These are phyloP conservation scores for Suillus clintonianus DNA, from an alignment of 768 basidiomycete species.

Conservation along the genomic window DNA sequence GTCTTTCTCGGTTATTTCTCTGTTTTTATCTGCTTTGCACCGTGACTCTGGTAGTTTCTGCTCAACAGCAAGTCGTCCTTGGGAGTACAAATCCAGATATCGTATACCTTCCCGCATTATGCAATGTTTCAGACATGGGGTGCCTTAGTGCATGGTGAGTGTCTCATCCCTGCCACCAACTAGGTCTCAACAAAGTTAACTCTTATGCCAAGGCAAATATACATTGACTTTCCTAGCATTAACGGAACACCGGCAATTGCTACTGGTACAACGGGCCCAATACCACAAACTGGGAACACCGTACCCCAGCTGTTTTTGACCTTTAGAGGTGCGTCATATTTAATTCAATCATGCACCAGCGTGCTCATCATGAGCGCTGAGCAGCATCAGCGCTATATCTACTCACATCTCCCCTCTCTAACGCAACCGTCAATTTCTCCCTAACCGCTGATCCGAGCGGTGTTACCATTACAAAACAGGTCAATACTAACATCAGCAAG, in stretches of 20 bases:
- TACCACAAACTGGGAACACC: conserved; percentile 40
- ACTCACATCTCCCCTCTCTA: conserved; percentile 44
- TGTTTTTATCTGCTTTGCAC: conserved; percentile 8
- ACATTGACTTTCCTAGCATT: conserved; percentile 12
- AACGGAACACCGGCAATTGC: conserved; percentile 23
- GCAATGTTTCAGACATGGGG: conserved; percentile 11
- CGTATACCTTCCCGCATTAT: conserved; percentile 29
- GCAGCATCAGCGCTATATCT: conserved; percentile 49
- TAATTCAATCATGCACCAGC: conserved; percentile 7
- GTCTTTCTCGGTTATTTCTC: conserved; percentile 17
- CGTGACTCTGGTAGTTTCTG: conserved; percentile 9
- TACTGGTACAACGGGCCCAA: conserved; percentile 42
- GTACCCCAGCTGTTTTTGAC: conserved; percentile 60
- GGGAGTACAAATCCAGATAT: conserved; percentile 24
- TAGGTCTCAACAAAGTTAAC: neutral
- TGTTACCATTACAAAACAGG: conserved; percentile 33
- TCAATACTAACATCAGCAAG: conserved; percentile 43
- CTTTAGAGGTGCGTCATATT: conserved; percentile 46
- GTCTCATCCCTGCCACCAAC: too few species aligned
- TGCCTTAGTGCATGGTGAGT: conserved; percentile 30
- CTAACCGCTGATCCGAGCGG: conserved; percentile 40
- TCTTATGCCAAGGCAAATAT: conserved; percentile 21
- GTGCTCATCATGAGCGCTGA: conserved; percentile 12
- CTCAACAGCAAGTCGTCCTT: conserved; percentile 24
- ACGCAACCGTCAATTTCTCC: conserved; percentile 55